Base-by-base conservation (phyloP, 1,284 basidiomycete genomes). In the Melampsora abietis-canadensis region DNA sequence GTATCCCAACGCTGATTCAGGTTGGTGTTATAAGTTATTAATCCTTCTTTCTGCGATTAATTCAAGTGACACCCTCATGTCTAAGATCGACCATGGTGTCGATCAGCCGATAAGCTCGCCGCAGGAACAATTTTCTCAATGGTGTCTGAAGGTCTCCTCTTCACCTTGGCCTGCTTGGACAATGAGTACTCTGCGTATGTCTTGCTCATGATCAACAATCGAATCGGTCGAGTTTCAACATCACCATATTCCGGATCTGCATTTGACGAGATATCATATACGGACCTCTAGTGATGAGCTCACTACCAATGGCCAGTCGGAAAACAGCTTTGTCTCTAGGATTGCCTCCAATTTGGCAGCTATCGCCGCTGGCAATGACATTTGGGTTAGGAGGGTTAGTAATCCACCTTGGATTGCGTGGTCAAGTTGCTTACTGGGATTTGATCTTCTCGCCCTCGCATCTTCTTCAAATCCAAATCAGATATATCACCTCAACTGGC, bases 111-210 rank as follows among this genome's bases (percentile, higher is more conserved):
- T 54, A 27, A 54, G 24, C 51, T 27, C 51, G 51, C 2, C 51
- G 21, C 51, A 27, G 12, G 51, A 27, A 54, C 19, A n/a, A 27
- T 27, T 54, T 54, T 54, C 19, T 27, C 6, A n/a, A 54, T 48
- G 44, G 63, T 65, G 31, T 27, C 31, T 66, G 47, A 17, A 61
- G 27, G 63, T 73, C 31, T 65, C 69, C 15, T 73, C 69, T 54
- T 73, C 69, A 17, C 69, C 69, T 3, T 73, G 69, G 69, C 69
- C 69, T 15, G 69, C 69, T 59, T 73, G 69, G 69, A 54, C 69
- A 1, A 73, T 73, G 69, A 73, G 69, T 44, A 63, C 24, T 19
- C 37, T 73, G 10, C 24, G 69, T 73, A 47, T 40, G 69, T 70
- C 47, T 27, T 37, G 19, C 19, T 19, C 60, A 34, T 10, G 59